Percentiles rank a stretch among this genome's conserved stretches.
These are phyloP conservation scores for Boletus sp. DNA, from an alignment of 1,284 basidiomycete species.

Conservation along the genomic window DNA sequence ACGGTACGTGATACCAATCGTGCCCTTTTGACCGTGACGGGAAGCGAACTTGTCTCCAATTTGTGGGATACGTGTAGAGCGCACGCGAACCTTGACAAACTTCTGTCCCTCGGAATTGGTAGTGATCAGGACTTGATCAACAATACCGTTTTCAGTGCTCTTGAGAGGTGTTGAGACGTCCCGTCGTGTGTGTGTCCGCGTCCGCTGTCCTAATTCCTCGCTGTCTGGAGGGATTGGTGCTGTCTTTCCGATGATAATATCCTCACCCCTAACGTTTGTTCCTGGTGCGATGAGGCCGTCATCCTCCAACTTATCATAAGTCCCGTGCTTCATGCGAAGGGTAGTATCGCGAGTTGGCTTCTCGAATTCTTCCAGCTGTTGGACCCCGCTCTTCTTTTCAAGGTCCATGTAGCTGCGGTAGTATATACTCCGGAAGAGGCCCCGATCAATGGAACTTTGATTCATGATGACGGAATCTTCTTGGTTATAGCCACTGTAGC, in stretches of 20 bases:
- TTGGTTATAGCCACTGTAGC: constrained; percentile 99
- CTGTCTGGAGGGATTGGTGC: constrained; percentile 95
- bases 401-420: constrained; percentile 98
- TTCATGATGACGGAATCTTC: constrained; percentile 99
- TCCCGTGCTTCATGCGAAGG: constrained; percentile 95
- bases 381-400: constrained; percentile 94
- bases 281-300: constrained; percentile 96
- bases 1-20: constrained; percentile 97
- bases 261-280: constrained; percentile 92
- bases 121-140: constrained; percentile 96
- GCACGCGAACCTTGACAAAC: constrained; percentile 97
- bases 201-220: constrained; percentile 95
- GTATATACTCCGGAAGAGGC: constrained; percentile 97
- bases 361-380: constrained; percentile 94
- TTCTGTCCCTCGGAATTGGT: constrained; percentile 96
- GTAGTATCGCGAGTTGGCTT: constrained; percentile 94
- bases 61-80: constrained; percentile 94
- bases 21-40: constrained; percentile 99
- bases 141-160: constrained; percentile 95
- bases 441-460: constrained; percentile 96
- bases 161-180: constrained; percentile 98
- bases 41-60: constrained; percentile 99
- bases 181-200: constrained; percentile 83
- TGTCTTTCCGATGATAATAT: constrained; percentile 99
- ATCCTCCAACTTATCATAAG: constrained; percentile 97